A percentile compares a stretch with the other conserved stretches of the same genome.
Conservation (phyloP, 495 filamentous ascomycete species). For the Evernia prunastri region DNA sequence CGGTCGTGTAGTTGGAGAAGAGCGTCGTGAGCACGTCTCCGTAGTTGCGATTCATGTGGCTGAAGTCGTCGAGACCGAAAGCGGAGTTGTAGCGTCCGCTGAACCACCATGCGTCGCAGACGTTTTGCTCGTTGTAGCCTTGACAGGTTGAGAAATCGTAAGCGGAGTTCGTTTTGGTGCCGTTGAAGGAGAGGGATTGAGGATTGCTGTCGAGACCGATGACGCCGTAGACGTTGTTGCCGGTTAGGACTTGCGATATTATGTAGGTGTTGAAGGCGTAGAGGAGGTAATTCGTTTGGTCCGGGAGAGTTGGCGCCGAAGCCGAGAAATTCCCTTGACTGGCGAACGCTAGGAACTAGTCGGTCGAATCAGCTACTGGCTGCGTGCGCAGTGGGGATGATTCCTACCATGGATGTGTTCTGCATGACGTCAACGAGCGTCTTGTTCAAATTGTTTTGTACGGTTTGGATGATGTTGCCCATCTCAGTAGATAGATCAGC, state of each 20-base stretch:
- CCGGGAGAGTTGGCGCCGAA: slow-evolving; percentile 20
- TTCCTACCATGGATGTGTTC: slow-evolving; percentile 1
- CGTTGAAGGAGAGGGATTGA: slow-evolving; percentile 21
- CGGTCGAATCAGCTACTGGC: too few relatives aligned
- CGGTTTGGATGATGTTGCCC: slow-evolving; percentile 16
- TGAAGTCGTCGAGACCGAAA: slow-evolving; percentile 22
- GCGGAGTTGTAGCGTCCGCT: slow-evolving; percentile 14
- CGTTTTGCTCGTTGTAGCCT: slow-evolving; percentile 18
- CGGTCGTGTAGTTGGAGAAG: slow-evolving; percentile 24
- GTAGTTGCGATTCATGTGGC: slow-evolving; percentile 17
- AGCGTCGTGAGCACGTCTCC: slow-evolving; percentile 14
- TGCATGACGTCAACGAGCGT: slow-evolving; percentile 21
- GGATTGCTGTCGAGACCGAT: slow-evolving; percentile 17
- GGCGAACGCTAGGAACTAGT: slow-evolving; percentile 23
- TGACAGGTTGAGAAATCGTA: slow-evolving; percentile 14
- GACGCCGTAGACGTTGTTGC: slow-evolving; percentile 21
- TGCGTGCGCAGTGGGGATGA: too few relatives aligned
- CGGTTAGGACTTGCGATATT: slow-evolving; percentile 14
- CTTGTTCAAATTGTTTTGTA: slow-evolving; percentile 22
- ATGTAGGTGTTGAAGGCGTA: slow-evolving; percentile 26
- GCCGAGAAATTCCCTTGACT: slow-evolving; percentile 22
- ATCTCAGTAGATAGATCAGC: slow-evolving; percentile 16
- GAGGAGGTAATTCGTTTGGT: slow-evolving; percentile 21
- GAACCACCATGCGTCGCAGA: slow-evolving; percentile 24
- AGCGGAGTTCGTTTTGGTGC: slow-evolving; percentile 10